Evolutionary conservation across 2,329 filamentous ascomycete genomes (phyloP), one percentile per base, ranked within the genome.

Genomic region (Cercospora sojina): DNA sequence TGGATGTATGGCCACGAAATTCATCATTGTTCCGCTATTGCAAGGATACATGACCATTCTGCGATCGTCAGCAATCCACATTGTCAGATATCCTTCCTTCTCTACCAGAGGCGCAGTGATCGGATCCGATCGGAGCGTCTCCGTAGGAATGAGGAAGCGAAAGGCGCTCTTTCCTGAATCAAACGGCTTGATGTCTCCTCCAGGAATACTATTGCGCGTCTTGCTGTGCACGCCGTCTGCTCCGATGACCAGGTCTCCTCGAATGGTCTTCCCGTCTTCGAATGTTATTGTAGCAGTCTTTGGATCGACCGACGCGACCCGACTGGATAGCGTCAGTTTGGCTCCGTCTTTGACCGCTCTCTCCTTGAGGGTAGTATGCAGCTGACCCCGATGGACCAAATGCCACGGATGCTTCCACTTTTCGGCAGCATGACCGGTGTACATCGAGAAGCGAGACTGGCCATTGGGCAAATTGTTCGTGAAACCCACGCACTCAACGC

Each of bases 131-230:
- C 78, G 62, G 0, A 79, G 78, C 3, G 77, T 78, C 16, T 86
- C 81, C 0, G 80, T 79, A 0, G 81, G 78, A 0, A 88, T 79
- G 5, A 87, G 73, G 73, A 87, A 88, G 7, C 86, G 80, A 71
- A 86, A 88, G 0, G 85, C 85, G 47, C 82, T 84, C 72, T 86
- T 86, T 2, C 85, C 85, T 1, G 82, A 70, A 47, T 73, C 71
- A n/a, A 71, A 73, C 1, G 75, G 72, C 27, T 67, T 62, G 53
- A 69, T 64, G 16, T 75, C 64, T 2, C 66, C 68, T 13, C 71
- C 67, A 1, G 70, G 66, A 9, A 76, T 69, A 38, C 53, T 59
- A 13, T 67, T 64, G 20, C 69, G 69, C 10, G 68, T 68, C 9
- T 57, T 59, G 7, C 72, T 73, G 51, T 77, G 74, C 1, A 76